phyloP scores from a whole-genome alignment of 2,329 filamentous ascomycete species.

The Penicillium sp. region DNA sequence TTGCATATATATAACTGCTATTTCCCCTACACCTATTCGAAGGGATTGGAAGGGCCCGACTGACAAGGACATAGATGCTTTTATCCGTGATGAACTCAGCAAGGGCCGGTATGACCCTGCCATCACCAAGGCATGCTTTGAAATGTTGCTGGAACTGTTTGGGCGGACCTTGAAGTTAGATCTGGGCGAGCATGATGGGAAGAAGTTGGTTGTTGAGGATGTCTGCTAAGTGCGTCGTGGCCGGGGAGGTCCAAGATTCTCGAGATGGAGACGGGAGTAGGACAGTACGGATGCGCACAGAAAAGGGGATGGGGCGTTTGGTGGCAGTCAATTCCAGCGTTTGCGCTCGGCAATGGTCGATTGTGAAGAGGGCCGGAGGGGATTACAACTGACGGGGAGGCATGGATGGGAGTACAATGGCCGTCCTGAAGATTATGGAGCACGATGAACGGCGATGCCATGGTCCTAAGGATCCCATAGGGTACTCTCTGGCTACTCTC shows the following conservation, averaged over 20 bases:
- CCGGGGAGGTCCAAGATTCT: too few species aligned
- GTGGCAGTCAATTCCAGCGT: background rate
- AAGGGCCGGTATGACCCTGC: slow-evolving; percentile 94
- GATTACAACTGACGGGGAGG: background rate
- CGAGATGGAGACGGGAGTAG: background rate
- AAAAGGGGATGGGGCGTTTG: background rate
- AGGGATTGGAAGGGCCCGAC: background rate
- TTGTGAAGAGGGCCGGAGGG: background rate
- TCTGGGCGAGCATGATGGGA: slow-evolving; percentile 67
- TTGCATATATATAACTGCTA: background rate
- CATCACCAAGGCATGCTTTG: slow-evolving; percentile 83
- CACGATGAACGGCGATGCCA: too few species aligned
- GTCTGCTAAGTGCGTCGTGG: slow-evolving; percentile 57
- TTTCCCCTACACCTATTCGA: background rate
- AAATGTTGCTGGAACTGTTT: slow-evolving; percentile 86
- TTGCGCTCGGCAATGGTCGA: background rate
- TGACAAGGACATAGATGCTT: slow-evolving; percentile 63
- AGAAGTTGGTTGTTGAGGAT: slow-evolving; percentile 66
- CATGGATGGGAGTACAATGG: background rate
- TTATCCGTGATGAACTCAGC: slow-evolving; percentile 88
- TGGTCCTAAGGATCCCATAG: too few species aligned
- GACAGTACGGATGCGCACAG: background rate
- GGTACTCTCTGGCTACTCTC: too few species aligned
- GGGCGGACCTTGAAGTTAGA: slow-evolving; percentile 75
- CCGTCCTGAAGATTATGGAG: background rate